These are phyloP conservation scores for Calocybe gambosa DNA, from an alignment of 1,284 basidiomycete genomes.

Conservation along the genomic window DNA sequence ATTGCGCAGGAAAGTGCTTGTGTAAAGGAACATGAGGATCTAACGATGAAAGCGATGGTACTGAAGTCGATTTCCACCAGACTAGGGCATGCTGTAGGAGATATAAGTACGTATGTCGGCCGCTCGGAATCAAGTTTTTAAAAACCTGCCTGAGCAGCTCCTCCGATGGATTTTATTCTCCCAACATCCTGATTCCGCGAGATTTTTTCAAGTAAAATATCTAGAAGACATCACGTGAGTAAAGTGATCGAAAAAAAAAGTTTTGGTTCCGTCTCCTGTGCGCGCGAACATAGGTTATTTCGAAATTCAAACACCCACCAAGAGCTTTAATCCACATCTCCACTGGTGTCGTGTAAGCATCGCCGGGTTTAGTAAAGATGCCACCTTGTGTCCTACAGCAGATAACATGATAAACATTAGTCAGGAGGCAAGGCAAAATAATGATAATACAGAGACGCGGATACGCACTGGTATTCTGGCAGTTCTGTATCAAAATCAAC, in stretches of 20 bases:
- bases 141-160: constrained; percentile 63
- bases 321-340: constrained; percentile 84
- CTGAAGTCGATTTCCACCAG: constrained; percentile 73
- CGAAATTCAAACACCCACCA: constrained; percentile 41
- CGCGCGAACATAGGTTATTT: constrained; percentile 2
- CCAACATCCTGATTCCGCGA: constrained; percentile 58
- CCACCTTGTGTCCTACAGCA: constrained; percentile 67
- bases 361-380: constrained; percentile 77
- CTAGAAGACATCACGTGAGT: constrained; percentile 38
- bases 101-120: constrained; percentile 3
- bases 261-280: constrained; percentile 38
- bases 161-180: constrained; percentile 67
- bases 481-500: constrained; percentile 78
- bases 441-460: constrained; percentile 2
- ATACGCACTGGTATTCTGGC: constrained; percentile 70
- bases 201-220: constrained; percentile 69
- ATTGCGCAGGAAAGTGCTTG: constrained; percentile 57
- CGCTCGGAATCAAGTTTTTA: not conserved
- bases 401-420: not conserved
- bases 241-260: constrained; percentile 28
- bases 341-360: constrained; percentile 76
- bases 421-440: constrained; percentile 5
- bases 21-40: constrained; percentile 62
- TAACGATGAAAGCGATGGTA: constrained; percentile 58
- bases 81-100: constrained; percentile 60